phyloP scores from a whole-genome alignment of 148 eudicot species.

The Cornus kousa region DNA sequence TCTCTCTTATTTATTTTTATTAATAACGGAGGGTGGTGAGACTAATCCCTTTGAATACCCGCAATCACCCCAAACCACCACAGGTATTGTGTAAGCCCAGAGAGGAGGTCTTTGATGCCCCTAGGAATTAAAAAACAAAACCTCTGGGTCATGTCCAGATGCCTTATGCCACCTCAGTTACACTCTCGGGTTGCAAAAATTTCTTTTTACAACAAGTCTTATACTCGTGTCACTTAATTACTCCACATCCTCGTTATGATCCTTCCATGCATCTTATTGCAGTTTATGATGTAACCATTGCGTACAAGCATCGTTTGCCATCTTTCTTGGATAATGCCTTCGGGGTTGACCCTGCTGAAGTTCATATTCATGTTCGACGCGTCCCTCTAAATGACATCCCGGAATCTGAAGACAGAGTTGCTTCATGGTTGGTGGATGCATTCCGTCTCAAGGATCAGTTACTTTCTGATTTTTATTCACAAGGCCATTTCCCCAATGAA shows the following conservation, averaged over 20 bases:
- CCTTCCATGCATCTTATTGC: constrained; percentile 15
- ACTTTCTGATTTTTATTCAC: constrained; percentile 56
- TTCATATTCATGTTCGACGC: constrained; percentile 77
- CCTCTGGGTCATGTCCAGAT: too few species aligned
- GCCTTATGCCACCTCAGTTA: too few species aligned
- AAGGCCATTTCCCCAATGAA: constrained; percentile 71
- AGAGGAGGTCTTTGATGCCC: too few species aligned
- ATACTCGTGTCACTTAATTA: background rate
- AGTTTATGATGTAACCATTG: constrained; percentile 95
- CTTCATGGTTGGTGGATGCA: constrained; percentile 66
- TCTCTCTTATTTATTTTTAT: too few species aligned
- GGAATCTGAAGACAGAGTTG: constrained; percentile 48
- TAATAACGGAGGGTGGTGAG: too few species aligned
- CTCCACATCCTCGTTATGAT: background rate
- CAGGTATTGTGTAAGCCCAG: too few species aligned
- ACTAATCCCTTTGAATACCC: too few species aligned
- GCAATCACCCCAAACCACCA: too few species aligned
- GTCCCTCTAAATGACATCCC: constrained; percentile 54
- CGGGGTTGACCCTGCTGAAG: constrained; percentile 84
- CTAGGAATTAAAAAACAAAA: too few species aligned
- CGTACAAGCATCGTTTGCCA: constrained; percentile 65
- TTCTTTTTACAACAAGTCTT: too few species aligned
- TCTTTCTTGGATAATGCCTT: constrained; percentile 83
- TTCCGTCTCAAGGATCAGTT: constrained; percentile 67
- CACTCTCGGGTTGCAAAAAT: too few species aligned